Percentiles rank a stretch among this genome's conserved stretches.
Conservation (phyloP, 2,329 filamentous ascomycete genomes). For the Cordyceps militaris region DNA sequence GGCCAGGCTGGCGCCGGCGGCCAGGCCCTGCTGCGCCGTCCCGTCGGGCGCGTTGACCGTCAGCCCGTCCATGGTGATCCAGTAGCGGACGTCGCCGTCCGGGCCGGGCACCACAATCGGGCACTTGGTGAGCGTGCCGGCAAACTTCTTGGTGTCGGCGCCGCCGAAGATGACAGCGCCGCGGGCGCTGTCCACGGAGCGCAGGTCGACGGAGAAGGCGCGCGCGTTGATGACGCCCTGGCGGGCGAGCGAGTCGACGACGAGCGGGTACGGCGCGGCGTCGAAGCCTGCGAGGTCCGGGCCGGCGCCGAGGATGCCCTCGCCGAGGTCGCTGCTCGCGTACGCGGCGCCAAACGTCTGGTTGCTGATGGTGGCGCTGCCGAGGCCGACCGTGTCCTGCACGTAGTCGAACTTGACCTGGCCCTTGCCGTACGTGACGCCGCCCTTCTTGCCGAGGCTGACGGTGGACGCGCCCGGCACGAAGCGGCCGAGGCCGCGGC, state of each 20-base stretch:
- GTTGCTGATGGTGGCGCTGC: constrained; percentile 33
- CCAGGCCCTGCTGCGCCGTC: constrained; percentile 21
- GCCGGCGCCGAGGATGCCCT: constrained; percentile 67
- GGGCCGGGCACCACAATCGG: constrained; percentile 56
- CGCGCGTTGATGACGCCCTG: constrained; percentile 53
- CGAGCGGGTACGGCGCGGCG: constrained; percentile 39
- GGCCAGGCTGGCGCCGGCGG: constrained; percentile 32
- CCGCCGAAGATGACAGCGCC: constrained; percentile 64
- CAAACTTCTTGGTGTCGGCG: constrained; percentile 57
- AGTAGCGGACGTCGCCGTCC: constrained; percentile 46
- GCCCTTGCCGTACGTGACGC: constrained; percentile 45
- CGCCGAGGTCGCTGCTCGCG: constrained; percentile 38
- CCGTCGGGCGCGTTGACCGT: constrained; percentile 31
- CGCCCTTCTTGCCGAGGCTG: constrained; percentile 28
- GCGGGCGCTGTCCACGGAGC: constrained; percentile 50
- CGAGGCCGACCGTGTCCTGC: constrained; percentile 37
- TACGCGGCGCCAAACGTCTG: constrained; percentile 61
- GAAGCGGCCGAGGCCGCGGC: constrained; percentile 39
- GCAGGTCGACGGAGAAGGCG: constrained; percentile 59
- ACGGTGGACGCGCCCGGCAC: constrained; percentile 32
- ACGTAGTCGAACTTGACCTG: constrained; percentile 44
- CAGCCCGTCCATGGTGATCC: constrained; percentile 42
- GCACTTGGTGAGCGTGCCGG: constrained; percentile 50
- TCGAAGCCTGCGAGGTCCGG: constrained; percentile 45
- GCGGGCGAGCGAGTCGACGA: constrained; percentile 42